phyloP scores from a whole-genome alignment of 2,329 filamentous ascomycete genomes.

The Scedosporium apiospermum region DNA sequence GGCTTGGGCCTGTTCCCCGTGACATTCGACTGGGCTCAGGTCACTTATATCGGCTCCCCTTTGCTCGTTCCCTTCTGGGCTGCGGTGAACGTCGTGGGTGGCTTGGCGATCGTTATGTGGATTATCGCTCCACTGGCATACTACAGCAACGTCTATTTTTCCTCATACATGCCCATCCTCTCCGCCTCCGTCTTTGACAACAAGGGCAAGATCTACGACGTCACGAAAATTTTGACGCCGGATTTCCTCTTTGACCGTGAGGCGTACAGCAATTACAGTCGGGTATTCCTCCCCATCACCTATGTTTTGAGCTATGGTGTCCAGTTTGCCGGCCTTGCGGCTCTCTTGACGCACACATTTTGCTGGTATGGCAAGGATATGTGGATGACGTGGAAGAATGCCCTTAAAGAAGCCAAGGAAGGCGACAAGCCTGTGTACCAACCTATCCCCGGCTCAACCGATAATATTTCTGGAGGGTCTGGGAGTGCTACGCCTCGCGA shows the following conservation, averaged over 20 bases:
- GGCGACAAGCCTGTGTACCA: constrained; percentile 43
- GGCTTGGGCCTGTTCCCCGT: constrained; percentile 75
- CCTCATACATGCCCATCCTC: constrained; percentile 78
- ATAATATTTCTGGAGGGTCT: constrained; percentile 8
- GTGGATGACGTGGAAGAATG: constrained; percentile 63
- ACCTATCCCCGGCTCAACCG: constrained; percentile 29
- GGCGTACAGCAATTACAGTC: constrained; percentile 72
- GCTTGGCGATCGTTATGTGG: constrained; percentile 78
- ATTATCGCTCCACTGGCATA: constrained; percentile 70
- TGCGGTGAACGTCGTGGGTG: constrained; percentile 73
- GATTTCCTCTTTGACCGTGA: constrained; percentile 70
- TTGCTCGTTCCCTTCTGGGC: constrained; percentile 81
- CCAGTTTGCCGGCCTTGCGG: constrained; percentile 74
- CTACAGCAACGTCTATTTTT: constrained; percentile 70
- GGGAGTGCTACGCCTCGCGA: constrained; percentile 5
- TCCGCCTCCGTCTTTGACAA: constrained; percentile 83
- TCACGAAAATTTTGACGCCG: constrained; percentile 66
- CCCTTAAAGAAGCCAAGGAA: constrained; percentile 52
- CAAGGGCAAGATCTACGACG: constrained; percentile 68
- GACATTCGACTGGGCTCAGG: constrained; percentile 87
- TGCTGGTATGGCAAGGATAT: constrained; percentile 84
- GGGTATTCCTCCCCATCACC: constrained; percentile 77
- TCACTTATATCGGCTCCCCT: constrained; percentile 79
- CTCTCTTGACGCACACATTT: constrained; percentile 68
- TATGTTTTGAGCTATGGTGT: constrained; percentile 81